Evolutionary conservation across 495 filamentous ascomycete genomes (phyloP).

Genomic region (Penicillium goetzii): DNA sequence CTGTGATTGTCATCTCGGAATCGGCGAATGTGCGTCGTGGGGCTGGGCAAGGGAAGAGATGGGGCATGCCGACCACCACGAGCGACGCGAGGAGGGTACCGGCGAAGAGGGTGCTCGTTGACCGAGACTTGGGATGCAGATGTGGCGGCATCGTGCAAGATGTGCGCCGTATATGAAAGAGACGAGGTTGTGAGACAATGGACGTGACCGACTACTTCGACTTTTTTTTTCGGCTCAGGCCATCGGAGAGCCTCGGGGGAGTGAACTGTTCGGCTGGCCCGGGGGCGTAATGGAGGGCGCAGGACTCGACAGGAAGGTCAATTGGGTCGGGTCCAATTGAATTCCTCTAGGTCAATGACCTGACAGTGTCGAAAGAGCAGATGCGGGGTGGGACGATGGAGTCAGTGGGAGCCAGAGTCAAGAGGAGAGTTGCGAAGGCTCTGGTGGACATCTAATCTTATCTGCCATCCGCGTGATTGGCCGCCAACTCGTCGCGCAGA

Average conservation of each 20-base stretch:
- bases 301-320: slow-evolving; percentile 12
- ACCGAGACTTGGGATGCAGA: slow-evolving; percentile 89
- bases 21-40: slow-evolving; percentile 75
- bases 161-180: slow-evolving; percentile 4
- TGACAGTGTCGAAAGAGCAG: slow-evolving; percentile 32
- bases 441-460: slow-evolving; percentile 50
- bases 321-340: slow-evolving; percentile 15
- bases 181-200: slow-evolving; percentile 10
- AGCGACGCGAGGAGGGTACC: slow-evolving; percentile 92
- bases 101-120: slow-evolving; percentile 90
- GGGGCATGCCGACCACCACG: slow-evolving; percentile 87
- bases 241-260: slow-evolving; percentile 25
- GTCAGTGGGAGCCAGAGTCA: no score
- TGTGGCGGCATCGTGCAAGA: slow-evolving; percentile 73
- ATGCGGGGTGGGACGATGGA: slow-evolving; percentile 36
- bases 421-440: slow-evolving; percentile 23
- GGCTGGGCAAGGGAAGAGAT: slow-evolving; percentile 90
- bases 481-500: slow-evolving; percentile 14
- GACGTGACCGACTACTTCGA: slow-evolving; percentile 22
- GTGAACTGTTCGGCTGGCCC: slow-evolving; percentile 2
- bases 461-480: slow-evolving; percentile 44
- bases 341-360: background rate
- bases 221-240: slow-evolving; percentile 27
- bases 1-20: slow-evolving; percentile 58
- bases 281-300: background rate